A percentile compares a stretch with the other conserved stretches of the same genome.
These are phyloP conservation scores for Nasturtium officinale DNA, from an alignment of 345 rosid genomes.

Conservation along the genomic window DNA sequence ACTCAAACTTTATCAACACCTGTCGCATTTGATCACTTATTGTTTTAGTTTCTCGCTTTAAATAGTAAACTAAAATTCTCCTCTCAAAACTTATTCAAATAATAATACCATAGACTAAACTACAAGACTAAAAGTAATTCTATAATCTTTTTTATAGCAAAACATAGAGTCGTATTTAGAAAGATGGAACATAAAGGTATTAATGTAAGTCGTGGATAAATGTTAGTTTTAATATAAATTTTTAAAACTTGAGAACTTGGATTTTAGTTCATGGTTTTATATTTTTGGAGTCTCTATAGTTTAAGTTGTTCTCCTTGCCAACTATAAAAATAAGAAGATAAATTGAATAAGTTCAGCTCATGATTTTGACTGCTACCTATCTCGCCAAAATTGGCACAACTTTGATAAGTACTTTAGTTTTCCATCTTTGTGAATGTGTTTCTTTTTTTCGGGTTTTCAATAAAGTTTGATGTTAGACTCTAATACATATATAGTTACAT, in stretches of 20 bases:
- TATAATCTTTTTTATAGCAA: neutral
- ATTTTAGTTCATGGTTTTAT: neutral
- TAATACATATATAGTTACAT: constrained; percentile 33
- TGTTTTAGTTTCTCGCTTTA: neutral
- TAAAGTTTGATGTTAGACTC: constrained; percentile 46
- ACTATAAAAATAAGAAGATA: constrained; percentile 11
- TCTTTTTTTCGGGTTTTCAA: constrained; percentile 37
- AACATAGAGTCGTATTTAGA: neutral
- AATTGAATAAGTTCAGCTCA: constrained; percentile 19
- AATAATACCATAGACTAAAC: neutral
- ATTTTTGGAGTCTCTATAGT: neutral
- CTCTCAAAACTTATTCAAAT: neutral
- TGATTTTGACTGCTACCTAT: constrained; percentile 45
- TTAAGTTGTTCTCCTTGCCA: neutral
- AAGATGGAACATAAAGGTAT: neutral
- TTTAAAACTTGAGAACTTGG: neutral
- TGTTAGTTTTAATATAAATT: neutral
- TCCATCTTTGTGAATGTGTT: constrained; percentile 29
- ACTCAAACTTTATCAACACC: constrained; percentile 18
- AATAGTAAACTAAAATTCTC: neutral
- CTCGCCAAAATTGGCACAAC: constrained; percentile 38
- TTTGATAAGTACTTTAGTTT: constrained; percentile 37
- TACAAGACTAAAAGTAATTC: neutral
- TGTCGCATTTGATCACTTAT: constrained; percentile 2
- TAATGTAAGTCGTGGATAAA: neutral